Base-by-base conservation (phyloP, 192 early-diverging fungal species). In the Coemansia sp. region DNA sequence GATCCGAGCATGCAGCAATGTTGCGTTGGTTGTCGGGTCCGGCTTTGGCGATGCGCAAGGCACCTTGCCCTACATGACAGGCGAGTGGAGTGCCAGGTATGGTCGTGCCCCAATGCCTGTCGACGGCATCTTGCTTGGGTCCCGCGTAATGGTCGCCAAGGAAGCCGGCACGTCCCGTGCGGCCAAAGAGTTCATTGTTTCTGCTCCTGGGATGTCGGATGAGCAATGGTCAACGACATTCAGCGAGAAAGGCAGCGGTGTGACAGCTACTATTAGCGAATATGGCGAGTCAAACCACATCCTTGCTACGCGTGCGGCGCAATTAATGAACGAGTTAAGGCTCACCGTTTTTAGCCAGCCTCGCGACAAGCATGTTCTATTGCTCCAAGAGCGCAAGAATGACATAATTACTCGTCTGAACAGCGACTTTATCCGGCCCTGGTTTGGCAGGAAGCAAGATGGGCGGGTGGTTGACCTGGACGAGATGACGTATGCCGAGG, bases 401-500 rank as follows among this genome's bases (percentile, higher is more conserved):
- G 94, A 97, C 77, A 86, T 97, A 52, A 86, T 93, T 41, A 73
- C 94, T 18, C 64, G 90, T 52, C 87, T 89, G 68, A 94, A 94
- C 82, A 92, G 59, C 55, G 77, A 71, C 44, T 64, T 64, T 33
- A 38, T 95, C 82, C 93, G 94, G 84, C 91, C 92, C 20, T 98
- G 96, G 96, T 98, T 98, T 77, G 95, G 93, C 49, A 81, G 82
- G 64, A 96, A 95, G 84, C 69, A 84, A 6, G 85, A 91, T 62
- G 93, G 93, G 23, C 76, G 71, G 3, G 80, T 89, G 48, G 90
- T 86, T 36, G 94, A 95, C 66, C 79, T 98, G 63, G 88, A 91
- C 66, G 92, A 95, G 44, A 97, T 98, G 95, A 96, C 96, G 9
- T 98, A 98, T 72, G 81, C 87, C 59, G 93, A 97, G 70, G 94